Evolutionary conservation across 2,329 filamentous ascomycete species (phyloP).

Genomic region (Xylaria multiplex): DNA sequence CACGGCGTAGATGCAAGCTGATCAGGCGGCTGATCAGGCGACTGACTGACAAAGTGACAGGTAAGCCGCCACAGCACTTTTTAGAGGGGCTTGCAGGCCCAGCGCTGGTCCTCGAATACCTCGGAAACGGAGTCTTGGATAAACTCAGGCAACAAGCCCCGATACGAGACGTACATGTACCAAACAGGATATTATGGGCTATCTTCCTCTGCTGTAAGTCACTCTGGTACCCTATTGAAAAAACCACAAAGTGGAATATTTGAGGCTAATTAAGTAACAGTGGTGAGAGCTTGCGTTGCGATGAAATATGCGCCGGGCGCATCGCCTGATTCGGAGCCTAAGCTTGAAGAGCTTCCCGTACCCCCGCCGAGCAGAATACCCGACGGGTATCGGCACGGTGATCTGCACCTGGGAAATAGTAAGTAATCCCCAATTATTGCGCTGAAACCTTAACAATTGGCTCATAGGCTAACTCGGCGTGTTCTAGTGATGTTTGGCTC

Average conservation of each 20-base stretch:
- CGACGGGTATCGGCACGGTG: not conserved
- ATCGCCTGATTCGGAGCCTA: not conserved
- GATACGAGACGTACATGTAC: not conserved
- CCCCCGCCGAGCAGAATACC: not conserved
- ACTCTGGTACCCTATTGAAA: not conserved
- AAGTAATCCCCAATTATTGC: not conserved
- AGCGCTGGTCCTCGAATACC: slow-evolving; percentile 26
- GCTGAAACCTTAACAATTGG: not conserved
- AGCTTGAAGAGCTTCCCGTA: slow-evolving; percentile 22
- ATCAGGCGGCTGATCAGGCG: not conserved
- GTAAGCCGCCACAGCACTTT: not conserved
- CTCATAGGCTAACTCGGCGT: slow-evolving; percentile 13
- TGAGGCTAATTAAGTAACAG: slow-evolving; percentile 14
- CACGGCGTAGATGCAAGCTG: not conserved
- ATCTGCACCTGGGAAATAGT: slow-evolving; percentile 31
- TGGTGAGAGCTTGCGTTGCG: slow-evolving; percentile 30
- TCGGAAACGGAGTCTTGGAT: slow-evolving; percentile 25
- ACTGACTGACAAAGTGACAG: rapidly evolving
- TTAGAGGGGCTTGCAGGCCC: slow-evolving; percentile 23
- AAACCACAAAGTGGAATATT: not conserved
- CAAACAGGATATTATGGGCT: slow-evolving; percentile 36
- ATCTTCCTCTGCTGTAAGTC: slow-evolving; percentile 37
- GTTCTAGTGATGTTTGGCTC: slow-evolving; percentile 24
- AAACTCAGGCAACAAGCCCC: not conserved
- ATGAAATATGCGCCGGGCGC: slow-evolving; percentile 20